Conservation (phyloP, 2,329 filamentous ascomycete genomes). For the Alternaria sp. region DNA sequence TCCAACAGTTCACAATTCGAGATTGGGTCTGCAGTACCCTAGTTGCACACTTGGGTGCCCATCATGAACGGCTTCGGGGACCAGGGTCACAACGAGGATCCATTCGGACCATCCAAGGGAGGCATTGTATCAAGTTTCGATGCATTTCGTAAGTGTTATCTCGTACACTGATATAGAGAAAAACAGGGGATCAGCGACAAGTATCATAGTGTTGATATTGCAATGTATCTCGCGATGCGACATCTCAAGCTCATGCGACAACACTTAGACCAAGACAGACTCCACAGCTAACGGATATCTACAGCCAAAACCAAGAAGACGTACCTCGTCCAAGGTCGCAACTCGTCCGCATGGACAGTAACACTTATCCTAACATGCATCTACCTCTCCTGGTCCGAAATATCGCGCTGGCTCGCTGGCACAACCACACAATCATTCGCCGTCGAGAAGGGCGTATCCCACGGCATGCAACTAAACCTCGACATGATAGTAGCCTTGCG, state of each 20-base stretch:
- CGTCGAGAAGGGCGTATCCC: constrained; percentile 89
- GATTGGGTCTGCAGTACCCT: constrained; percentile 42
- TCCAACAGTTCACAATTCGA: constrained; percentile 22
- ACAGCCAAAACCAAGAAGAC: constrained; percentile 94
- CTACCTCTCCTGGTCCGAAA: constrained; percentile 79
- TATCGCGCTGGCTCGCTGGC: constrained; percentile 83
- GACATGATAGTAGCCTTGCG: constrained; percentile 92
- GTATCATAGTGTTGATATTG: neutral
- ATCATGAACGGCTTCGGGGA: constrained; percentile 79
- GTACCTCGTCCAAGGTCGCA: constrained; percentile 83
- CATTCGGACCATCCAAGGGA: constrained; percentile 76
- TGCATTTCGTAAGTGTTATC: constrained; percentile 80
- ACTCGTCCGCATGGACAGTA: constrained; percentile 93
- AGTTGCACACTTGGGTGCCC: constrained; percentile 29
- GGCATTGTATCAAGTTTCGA: constrained; percentile 79
- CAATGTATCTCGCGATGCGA: neutral
- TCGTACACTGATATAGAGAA: neutral
- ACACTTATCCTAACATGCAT: constrained; percentile 77
- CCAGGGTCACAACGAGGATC: constrained; percentile 75
- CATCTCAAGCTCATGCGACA: constrained; percentile 8
- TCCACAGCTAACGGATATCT: constrained; percentile 19
- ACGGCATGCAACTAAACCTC: constrained; percentile 90
- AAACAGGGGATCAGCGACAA: neutral
- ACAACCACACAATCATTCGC: constrained; percentile 87
- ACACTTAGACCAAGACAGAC: neutral